Evolutionary conservation across 2,329 filamentous ascomycete genomes (phyloP).

Genomic region (Gnomoniopsis smithogilvyi): DNA sequence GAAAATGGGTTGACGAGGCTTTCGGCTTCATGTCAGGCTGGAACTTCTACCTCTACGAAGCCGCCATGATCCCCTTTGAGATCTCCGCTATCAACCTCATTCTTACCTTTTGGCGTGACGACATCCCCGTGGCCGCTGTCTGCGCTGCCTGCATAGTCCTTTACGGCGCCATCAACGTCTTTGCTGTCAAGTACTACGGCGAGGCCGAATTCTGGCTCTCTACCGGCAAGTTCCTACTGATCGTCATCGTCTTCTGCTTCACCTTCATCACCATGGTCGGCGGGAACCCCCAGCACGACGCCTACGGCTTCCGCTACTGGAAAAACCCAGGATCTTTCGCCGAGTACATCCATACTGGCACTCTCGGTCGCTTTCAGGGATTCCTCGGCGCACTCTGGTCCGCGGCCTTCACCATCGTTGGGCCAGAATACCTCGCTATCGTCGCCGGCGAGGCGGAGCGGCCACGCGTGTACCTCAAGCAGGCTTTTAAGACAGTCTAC

Average conservation of each 20-base stretch:
- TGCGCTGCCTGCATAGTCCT: conserved; percentile 53
- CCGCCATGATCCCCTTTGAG: conserved; percentile 38
- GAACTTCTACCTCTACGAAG: conserved; percentile 42
- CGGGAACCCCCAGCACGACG: conserved; percentile 67
- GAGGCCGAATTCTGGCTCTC: conserved; percentile 71
- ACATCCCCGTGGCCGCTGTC: conserved; percentile 46
- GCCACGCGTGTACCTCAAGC: conserved; percentile 61
- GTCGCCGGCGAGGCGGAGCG: conserved; percentile 69
- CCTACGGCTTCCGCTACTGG: conserved; percentile 71
- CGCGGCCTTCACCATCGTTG: conserved; percentile 61
- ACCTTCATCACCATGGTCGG: conserved; percentile 79
- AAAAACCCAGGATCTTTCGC: conserved; percentile 59
- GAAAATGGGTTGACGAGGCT: conserved; percentile 63
- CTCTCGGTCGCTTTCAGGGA: conserved; percentile 66
- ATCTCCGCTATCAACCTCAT: conserved; percentile 38
- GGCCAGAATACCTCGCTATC: conserved; percentile 65
- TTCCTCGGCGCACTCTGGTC: conserved; percentile 67
- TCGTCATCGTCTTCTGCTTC: conserved; percentile 65
- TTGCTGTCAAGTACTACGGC: conserved; percentile 64
- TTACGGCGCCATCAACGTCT: conserved; percentile 56
- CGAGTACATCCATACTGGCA: conserved; percentile 55
- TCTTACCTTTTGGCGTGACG: conserved; percentile 44
- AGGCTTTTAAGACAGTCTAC: conserved; percentile 71
- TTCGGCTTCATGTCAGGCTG: conserved; percentile 53
- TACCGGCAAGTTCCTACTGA: conserved; percentile 62